Percentiles rank a stretch among this genome's conserved stretches.
These are phyloP conservation scores for Auricularia heimuer DNA, from an alignment of 768 basidiomycete genomes.

Conservation along the genomic window DNA sequence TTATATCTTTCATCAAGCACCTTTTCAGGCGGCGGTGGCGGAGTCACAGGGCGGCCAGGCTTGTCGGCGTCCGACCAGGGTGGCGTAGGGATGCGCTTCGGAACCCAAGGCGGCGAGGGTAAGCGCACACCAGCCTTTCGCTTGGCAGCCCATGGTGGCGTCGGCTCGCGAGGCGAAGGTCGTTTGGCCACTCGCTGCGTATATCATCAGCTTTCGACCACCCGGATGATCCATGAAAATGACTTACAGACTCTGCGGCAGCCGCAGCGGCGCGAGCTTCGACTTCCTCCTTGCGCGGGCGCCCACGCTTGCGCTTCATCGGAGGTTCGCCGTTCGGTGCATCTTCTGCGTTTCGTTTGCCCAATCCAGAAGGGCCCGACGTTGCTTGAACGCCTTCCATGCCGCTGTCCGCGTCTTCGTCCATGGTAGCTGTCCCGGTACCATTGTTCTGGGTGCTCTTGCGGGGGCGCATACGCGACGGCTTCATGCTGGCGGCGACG, in stretches of 20 bases:
- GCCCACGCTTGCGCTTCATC: conserved; percentile 21
- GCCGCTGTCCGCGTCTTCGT: neutral
- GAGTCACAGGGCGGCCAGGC: neutral
- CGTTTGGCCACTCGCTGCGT: neutral
- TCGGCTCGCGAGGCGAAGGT: neutral
- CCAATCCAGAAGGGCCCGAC: neutral
- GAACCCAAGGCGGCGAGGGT: neutral
- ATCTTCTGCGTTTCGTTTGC: neutral
- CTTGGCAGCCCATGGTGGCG: neutral
- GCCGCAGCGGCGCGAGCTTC: neutral
- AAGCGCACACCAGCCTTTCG: neutral
- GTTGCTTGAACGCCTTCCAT: neutral
- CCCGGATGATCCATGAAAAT: neutral
- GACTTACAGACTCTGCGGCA: neutral
- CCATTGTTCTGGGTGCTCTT: neutral
- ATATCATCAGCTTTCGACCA: neutral
- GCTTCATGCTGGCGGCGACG: neutral
- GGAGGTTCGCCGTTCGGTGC: neutral
- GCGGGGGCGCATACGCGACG: neutral
- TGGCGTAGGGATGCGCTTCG: neutral
- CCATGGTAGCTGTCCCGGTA: neutral
- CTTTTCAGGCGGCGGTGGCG: neutral
- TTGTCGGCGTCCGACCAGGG: neutral
- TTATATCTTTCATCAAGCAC: neutral
- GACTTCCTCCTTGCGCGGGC: conserved; percentile 20